These are phyloP conservation scores for Euphorbia pulcherrima DNA, from an alignment of 345 rosid genomes.

Conservation along the genomic window DNA sequence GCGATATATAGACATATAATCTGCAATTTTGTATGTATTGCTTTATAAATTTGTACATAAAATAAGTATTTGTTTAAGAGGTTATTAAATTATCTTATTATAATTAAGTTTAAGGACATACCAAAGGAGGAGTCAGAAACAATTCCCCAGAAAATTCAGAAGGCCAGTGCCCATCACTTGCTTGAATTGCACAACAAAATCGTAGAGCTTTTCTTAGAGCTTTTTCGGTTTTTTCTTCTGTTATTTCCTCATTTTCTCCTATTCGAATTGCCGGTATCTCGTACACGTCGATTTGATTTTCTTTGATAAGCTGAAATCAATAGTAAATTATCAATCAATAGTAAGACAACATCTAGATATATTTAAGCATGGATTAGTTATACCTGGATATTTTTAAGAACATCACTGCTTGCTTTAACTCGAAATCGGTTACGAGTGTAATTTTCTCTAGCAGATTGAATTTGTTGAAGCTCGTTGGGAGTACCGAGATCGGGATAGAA, in stretches of 20 bases:
- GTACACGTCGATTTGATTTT: constrained; percentile 7
- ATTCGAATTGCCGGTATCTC: not conserved
- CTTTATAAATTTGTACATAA: no score
- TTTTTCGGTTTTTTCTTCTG: not conserved
- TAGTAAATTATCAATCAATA: not conserved
- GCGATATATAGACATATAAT: constrained; percentile 53
- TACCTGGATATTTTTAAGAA: constrained; percentile 18
- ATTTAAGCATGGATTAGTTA: not conserved
- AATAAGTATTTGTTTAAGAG: no score
- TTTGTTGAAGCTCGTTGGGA: not conserved
- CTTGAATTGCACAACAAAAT: constrained; percentile 16
- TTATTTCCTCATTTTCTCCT: constrained; percentile 10
- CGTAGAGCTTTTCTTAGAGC: constrained; percentile 8
- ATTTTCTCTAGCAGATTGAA: constrained; percentile 1
- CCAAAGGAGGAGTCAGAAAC: constrained; percentile 5
- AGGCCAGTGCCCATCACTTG: constrained; percentile 24
- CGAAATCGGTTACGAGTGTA: constrained; percentile 1
- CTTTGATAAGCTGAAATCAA: constrained; percentile 17
- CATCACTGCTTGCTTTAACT: constrained; percentile 12
- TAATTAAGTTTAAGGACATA: not conserved
- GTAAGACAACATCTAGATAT: not conserved
- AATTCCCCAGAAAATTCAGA: constrained; percentile 17
- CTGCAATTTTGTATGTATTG: no score
- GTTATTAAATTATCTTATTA: no score
- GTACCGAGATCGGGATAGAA: not conserved